Evolutionary conservation across 805 yeast genomes (phyloP).

Genomic region (Wickerhamiella sergipiensis): DNA sequence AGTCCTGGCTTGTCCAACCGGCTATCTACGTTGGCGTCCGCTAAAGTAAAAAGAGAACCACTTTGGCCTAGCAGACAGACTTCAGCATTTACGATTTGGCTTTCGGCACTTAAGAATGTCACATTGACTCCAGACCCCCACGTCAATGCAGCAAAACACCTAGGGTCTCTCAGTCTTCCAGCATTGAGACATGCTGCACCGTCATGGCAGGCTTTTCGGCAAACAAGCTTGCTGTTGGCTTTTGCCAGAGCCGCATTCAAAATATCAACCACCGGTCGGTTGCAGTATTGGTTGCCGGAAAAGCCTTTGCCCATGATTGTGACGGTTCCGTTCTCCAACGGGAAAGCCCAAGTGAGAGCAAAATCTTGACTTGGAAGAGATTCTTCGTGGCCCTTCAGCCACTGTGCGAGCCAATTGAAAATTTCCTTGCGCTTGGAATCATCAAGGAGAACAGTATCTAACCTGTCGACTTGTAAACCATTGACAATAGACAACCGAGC

Average conservation of each 20-base stretch:
- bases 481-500: constrained; percentile 6
- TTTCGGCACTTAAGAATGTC: neutral
- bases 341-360: constrained; percentile 19
- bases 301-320: constrained; percentile 18
- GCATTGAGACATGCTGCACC: constrained; percentile 17
- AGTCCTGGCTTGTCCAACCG: neutral
- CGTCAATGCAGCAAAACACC: constrained; percentile 15
- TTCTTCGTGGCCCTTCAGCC: neutral
- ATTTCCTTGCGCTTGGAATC: neutral
- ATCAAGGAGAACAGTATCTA: neutral
- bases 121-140: constrained; percentile 19
- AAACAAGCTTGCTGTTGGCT: neutral
- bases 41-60: constrained; percentile 1
- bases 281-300: constrained; percentile 1
- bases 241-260: constrained; percentile 8
- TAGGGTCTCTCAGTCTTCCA: constrained; percentile 6
- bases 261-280: neutral
- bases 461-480: neutral
- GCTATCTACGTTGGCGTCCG: constrained; percentile 4
- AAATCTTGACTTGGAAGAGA: neutral
- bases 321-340: constrained; percentile 13
- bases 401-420: neutral
- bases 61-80: constrained; percentile 13
- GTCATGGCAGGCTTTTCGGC: constrained; percentile 13
- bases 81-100: constrained; percentile 12